Evolutionary conservation across 1,284 basidiomycete species (phyloP), one percentile per base, ranked within the genome.

Genomic region (Meira nashicola): DNA sequence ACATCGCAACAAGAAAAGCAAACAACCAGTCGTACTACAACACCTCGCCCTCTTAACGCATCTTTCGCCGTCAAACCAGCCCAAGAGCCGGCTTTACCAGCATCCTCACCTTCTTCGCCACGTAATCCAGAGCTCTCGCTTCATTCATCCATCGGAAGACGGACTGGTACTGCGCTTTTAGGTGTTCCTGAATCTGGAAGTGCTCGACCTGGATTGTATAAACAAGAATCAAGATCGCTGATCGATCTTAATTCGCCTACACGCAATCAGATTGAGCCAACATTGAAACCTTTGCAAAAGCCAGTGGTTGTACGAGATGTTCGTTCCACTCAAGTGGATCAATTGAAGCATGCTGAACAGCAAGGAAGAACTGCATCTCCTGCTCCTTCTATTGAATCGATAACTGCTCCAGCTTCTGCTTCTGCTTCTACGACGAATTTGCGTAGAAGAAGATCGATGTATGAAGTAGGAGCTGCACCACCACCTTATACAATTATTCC

Each of bases 221-320:
- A 69, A 41, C 72, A 73, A 51, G 68, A 73, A 57, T 73, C 70
- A 11, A 64, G 67, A 25, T 73, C 71, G 33, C 57, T 73, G 5
- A 64, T 74, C 23, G 69, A 74, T 39, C 60, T 74, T 50, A 64
- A 65, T 28, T 60, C 65, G 15, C 54, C 59, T 15, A 50, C 62
- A 9, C 57, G 90, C 86, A 89, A 89, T 17, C 41, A 52, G 23
- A 48, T 21, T 14, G 46, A 48, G 23, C 21, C 46, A 25, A 48
- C 25, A 5, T 23, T 14, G 12, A 21, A n/a, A 48, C 46, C 46
- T 25, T 48, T 48, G 25, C 46, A 48, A 2, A 33, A 33, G 28
- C 28, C 28, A 33, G 28, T 33, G 28, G 9, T 3, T 9, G 43
- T 25, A 17, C 43, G 43, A 17, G 43, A 44, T 8, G 9, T 44